Conservation (phyloP, 2,329 filamentous ascomycete genomes). For the Epichloe festucae region DNA sequence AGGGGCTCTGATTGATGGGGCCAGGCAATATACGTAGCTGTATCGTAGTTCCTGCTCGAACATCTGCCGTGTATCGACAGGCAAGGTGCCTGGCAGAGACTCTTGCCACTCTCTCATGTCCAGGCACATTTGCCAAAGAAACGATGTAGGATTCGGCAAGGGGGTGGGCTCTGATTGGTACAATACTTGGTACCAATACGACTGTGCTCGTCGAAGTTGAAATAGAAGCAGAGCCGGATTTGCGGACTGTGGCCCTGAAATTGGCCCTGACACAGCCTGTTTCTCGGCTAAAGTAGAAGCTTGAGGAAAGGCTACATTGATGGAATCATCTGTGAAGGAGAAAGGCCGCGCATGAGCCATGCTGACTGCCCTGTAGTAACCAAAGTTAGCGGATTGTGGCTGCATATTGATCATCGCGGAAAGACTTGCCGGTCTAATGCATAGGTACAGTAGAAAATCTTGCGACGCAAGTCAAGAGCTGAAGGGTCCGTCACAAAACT, state of each 20-base stretch:
- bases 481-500: conserved; percentile 54
- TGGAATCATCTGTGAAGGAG: conserved; percentile 83
- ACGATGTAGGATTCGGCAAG: conserved; percentile 55
- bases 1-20: conserved; percentile 63
- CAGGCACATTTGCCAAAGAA: conserved; percentile 63
- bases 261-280: conserved; percentile 27
- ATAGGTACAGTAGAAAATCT: conserved; percentile 85
- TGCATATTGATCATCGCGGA: not conserved
- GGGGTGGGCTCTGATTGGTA: conserved; percentile 66
- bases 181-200: conserved; percentile 77
- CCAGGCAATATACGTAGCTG: conserved; percentile 80
- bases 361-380: conserved; percentile 55
- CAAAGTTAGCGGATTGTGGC: conserved; percentile 9
- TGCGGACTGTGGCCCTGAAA: conserved; percentile 36
- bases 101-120: conserved; percentile 74
- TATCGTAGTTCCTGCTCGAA: conserved; percentile 85
- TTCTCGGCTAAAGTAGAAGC: conserved; percentile 28
- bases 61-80: conserved; percentile 54
- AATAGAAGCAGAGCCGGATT: conserved; percentile 68
- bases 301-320: conserved; percentile 66
- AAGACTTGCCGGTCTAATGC: conserved; percentile 62
- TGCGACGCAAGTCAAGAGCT: conserved; percentile 63
- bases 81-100: conserved; percentile 53
- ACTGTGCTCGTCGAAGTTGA: conserved; percentile 73
- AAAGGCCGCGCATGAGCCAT: conserved; percentile 80